Evolutionary conservation across 1,139 yeast genomes (phyloP).

Genomic region (Pichia sp.): DNA sequence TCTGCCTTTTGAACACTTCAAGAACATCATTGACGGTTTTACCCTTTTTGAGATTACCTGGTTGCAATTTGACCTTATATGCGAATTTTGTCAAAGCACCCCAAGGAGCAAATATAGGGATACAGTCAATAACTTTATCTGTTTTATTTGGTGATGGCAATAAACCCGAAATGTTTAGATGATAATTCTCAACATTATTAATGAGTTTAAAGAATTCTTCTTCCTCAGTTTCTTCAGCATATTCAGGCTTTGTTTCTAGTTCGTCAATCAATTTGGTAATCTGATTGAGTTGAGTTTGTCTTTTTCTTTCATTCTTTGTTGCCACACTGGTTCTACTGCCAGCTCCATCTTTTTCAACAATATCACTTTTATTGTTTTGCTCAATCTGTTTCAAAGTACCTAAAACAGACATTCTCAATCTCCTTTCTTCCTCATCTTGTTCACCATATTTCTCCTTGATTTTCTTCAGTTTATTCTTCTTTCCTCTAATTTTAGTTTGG

Average conservation of each 20-base stretch:
- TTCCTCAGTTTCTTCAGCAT: slow-evolving; percentile 23
- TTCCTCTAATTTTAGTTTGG: slow-evolving; percentile 58
- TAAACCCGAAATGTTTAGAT: slow-evolving; percentile 19
- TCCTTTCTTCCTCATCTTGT: slow-evolving; percentile 86
- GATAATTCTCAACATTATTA: slow-evolving; percentile 24
- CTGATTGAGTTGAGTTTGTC: slow-evolving; percentile 24
- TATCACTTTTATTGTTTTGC: slow-evolving; percentile 7
- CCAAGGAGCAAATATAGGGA: slow-evolving; percentile 96
- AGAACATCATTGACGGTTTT: slow-evolving; percentile 69
- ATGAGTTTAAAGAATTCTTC: slow-evolving; percentile 15
- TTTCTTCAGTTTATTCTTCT: slow-evolving; percentile 75
- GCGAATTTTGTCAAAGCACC: slow-evolving; percentile 61
- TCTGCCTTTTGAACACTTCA: slow-evolving; percentile 40
- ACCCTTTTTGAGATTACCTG: slow-evolving; percentile 86
- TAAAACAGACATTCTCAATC: slow-evolving; percentile 63
- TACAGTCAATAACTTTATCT: slow-evolving; percentile 46
- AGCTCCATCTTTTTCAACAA: slow-evolving; percentile 27
- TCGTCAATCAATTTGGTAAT: slow-evolving; percentile 25
- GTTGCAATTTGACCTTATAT: slow-evolving; percentile 78
- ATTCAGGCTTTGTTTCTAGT: slow-evolving; percentile 26
- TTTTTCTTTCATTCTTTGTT: slow-evolving; percentile 24
- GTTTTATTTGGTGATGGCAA: slow-evolving; percentile 35
- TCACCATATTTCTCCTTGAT: slow-evolving; percentile 77
- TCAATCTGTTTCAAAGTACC: slow-evolving; percentile 75
- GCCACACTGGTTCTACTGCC: slow-evolving; percentile 25